phyloP scores from a whole-genome alignment of 169 alveolate species.

The Theileria annulata region DNA sequence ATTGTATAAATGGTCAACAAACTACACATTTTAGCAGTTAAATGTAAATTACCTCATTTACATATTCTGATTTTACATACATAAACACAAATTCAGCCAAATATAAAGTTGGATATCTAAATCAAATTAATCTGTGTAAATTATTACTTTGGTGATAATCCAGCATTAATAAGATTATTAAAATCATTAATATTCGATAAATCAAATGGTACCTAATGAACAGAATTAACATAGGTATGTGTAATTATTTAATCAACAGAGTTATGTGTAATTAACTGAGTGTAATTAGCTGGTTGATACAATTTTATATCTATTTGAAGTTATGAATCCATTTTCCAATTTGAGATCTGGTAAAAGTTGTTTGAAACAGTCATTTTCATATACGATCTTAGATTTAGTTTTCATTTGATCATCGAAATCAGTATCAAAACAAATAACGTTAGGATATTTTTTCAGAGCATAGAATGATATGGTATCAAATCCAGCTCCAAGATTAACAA shows the following conservation, averaged over 20 bases:
- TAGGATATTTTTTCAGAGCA: constrained; percentile 20
- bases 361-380: constrained; percentile 6
- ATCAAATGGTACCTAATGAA: constrained; percentile 9
- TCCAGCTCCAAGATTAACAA: constrained; percentile 65
- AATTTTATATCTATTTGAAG: constrained; percentile 39
- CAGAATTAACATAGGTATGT: background rate
- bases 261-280: too few species aligned
- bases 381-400: constrained; percentile 27
- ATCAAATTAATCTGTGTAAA: background rate
- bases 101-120: background rate
- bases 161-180: background rate
- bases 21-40: background rate
- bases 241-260: background rate
- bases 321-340: background rate
- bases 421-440: constrained; percentile 44
- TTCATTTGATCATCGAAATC: constrained; percentile 40
- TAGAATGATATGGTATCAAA: constrained; percentile 53
- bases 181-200: background rate
- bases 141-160: background rate
- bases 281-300: background rate
- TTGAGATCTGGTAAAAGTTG: constrained; percentile 20
- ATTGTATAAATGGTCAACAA: background rate
- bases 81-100: background rate
- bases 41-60: background rate
- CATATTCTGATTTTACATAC: background rate